Percentiles rank a stretch among this genome's conserved stretches.
phyloP scores from a whole-genome alignment of 192 early-diverging fungal species.

The Backusella macrospora region DNA sequence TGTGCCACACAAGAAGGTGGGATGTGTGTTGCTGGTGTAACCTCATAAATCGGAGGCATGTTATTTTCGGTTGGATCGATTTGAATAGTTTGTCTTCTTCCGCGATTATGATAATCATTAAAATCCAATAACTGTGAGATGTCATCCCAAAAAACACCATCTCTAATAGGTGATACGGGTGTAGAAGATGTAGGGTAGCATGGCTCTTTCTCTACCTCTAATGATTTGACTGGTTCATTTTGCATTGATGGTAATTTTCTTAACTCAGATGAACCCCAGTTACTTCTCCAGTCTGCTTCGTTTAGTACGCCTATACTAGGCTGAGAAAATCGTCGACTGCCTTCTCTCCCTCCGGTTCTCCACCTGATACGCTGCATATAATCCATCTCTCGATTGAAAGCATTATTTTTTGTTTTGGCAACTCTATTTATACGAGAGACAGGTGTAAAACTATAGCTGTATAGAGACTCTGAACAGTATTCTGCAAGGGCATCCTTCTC shows the following conservation, averaged over 20 bases:
- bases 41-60: conserved; percentile 2
- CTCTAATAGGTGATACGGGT: not conserved
- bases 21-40: not conserved
- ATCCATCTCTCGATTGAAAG: conserved; percentile 29
- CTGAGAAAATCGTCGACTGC: conserved; percentile 18
- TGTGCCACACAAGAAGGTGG: conserved; percentile 19
- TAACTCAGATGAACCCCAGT: not conserved
- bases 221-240: not conserved
- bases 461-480: conserved; percentile 33
- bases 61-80: not conserved
- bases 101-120: not conserved
- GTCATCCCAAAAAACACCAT: not conserved
- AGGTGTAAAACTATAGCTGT: conserved; percentile 38
- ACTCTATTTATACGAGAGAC: conserved; percentile 15
- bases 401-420: conserved; percentile 19
- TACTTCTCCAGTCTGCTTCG: not conserved
- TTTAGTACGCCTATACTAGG: not conserved
- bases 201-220: not conserved
- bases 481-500: conserved; percentile 4
- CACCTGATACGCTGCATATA: conserved; percentile 29
- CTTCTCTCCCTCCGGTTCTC: not conserved
- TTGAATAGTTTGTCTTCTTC: conserved; percentile 9
- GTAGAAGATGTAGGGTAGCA: not conserved
- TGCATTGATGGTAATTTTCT: not conserved
- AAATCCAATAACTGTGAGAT: not conserved